phyloP scores from a whole-genome alignment of 2,329 filamentous ascomycete species.

The Fusarium pininemorale region DNA sequence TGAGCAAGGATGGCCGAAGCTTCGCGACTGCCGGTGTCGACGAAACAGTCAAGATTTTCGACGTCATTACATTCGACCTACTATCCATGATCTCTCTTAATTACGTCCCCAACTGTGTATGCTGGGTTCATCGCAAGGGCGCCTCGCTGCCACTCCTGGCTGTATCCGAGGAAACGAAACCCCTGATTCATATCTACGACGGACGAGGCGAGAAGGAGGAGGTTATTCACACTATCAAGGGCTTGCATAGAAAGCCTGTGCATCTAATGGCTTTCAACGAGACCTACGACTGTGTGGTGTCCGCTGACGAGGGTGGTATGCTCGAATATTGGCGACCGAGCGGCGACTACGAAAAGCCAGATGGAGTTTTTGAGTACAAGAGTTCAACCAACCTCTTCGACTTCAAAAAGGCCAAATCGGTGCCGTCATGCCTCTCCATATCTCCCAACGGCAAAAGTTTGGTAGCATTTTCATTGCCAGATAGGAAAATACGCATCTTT shows the following conservation, averaged over 20 bases:
- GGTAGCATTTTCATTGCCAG: constrained; percentile 88
- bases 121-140: constrained; percentile 90
- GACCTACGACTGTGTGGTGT: constrained; percentile 87
- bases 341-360: constrained; percentile 86
- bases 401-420: constrained; percentile 93
- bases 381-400: constrained; percentile 94
- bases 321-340: constrained; percentile 93
- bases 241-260: constrained; percentile 83
- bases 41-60: constrained; percentile 82
- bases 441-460: constrained; percentile 89
- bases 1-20: constrained; percentile 89
- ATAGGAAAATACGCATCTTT: constrained; percentile 92
- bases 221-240: constrained; percentile 79
- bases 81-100: constrained; percentile 83
- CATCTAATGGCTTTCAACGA: constrained; percentile 91
- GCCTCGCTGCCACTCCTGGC: constrained; percentile 89
- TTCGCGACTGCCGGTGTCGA: constrained; percentile 89
- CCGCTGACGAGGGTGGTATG: constrained; percentile 90
- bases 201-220: constrained; percentile 82
- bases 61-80: constrained; percentile 87
- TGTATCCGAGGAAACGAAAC: constrained; percentile 78
- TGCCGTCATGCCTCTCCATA: constrained; percentile 82
- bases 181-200: constrained; percentile 84
- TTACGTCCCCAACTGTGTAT: constrained; percentile 79
- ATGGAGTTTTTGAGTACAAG: constrained; percentile 91